Base-by-base conservation (phyloP, 306 rosid species). In the Fragaria ananassa region DNA sequence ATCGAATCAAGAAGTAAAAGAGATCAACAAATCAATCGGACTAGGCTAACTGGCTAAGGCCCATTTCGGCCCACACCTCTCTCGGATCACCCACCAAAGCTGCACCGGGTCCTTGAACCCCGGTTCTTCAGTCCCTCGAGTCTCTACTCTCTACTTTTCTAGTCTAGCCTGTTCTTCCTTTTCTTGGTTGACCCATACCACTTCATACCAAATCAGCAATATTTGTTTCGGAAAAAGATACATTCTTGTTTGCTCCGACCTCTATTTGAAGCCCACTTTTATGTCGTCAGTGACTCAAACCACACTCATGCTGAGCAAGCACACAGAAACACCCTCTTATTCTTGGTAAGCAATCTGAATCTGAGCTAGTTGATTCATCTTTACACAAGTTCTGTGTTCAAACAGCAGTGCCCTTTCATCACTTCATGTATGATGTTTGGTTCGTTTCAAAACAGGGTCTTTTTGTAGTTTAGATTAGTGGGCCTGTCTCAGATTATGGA, bases 401-500 rank as follows among this genome's bases (percentile, higher is more conserved):
- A 35, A 13, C 29, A 54, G 3, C 27, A 57, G 29, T 60, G 25
- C 17, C 34, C 63, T 74, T 42, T n/a, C 9, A 9, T 42, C 46
- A 42, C 0, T 42, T 44, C 47, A 29, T 37, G n/a, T 60, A 10
- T 34, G 54, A 53, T 66, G 57, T 53, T 66, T 45, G 37, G 73
- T 53, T 71, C 34, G 42, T 7, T 82, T 73, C 27, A 56, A 75
- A 68, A 45, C 54, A 81, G 78, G 84, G 65, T 44, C 66, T 29
- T 66, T 63, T 70, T 74, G 62, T 84, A 69, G 74, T 44, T 51
- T 65, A 72, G 71, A 66, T 53, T 47, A 70, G 53, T 78, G 78
- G 71, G 77, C 61, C 74, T 68, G n/a, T 61, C 69, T 46, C 77
- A 61, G 72, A 81, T 54, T 46, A 84, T 87, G 90, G 84, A 77